Evolutionary conservation across 2,329 filamentous ascomycete species (phyloP), one percentile per base, ranked within the genome.

Genomic region (Diaporthe capsici): DNA sequence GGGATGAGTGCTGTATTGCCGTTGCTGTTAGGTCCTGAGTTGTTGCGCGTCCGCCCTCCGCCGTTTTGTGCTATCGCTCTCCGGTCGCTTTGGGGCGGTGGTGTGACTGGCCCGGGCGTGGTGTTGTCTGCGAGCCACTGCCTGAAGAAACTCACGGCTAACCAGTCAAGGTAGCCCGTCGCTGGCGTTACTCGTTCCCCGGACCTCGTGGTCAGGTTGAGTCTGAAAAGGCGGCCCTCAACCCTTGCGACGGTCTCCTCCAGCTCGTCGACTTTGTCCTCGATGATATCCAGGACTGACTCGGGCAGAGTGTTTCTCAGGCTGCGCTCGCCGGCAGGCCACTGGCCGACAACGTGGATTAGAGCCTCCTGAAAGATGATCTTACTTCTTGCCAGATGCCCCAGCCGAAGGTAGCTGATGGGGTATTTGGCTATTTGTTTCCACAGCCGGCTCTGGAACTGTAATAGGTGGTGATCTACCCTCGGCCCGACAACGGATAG

Each of bases 341-440:
- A 98, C 83, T 98, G 95, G 4, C 96, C 96, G 0, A 98, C 96
- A 0, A 98, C 95, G 81, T 98, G 96, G 71, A 98, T 94, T 67
- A 98, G 88, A 0, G 96, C 95, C 86, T 98, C 94, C 78, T 94
- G 92, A 81, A 95, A 96, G 71, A 96, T 95, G 79, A 96, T 92
- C 78, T 94, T 94, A 80, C 93, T 96, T 60, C 94, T 92, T 12
- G 95, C 93, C 57, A 98, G 89, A 81, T 95, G 98, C 51, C 95
- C 96, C 1, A 98, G 90, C 75, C 96, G 96, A 65, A 98, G 90
- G 82, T 98, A 98, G 76, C 93, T 95, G 65, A 97, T 94, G 17
- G 96, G 96, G 82, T 98, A 98, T 84, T 98, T 98, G 71, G 96
- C 95, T 78, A 98, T 97, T 84, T 98, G 96, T 84, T 97, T 98